Evolutionary conservation across 208 protist species (phyloP).

Genomic region (Blastocrithidia nonstop): DNA sequence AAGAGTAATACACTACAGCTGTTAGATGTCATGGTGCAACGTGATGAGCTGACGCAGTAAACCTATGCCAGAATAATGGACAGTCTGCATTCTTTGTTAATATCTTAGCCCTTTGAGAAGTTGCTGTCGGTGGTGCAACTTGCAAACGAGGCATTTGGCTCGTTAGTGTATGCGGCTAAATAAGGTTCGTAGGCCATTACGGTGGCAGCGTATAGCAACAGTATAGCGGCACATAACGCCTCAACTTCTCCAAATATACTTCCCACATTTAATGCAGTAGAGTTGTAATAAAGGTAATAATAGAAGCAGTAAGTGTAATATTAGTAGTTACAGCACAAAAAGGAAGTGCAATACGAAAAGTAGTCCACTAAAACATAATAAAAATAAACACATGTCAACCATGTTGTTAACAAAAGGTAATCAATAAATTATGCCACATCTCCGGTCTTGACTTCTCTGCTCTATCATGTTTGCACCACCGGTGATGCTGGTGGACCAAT

Average conservation of each 20-base stretch:
- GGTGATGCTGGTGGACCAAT: conserved; percentile 11
- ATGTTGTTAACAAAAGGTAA: too few species aligned
- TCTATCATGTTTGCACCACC: conserved; percentile 50
- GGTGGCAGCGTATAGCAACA: conserved; percentile 14
- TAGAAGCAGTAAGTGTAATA: too few species aligned
- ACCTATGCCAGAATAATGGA: conserved; percentile 65
- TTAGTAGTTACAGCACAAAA: too few species aligned
- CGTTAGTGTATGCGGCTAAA: conserved; percentile 10
- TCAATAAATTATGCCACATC: too few species aligned
- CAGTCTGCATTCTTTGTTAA: conserved; percentile 38
- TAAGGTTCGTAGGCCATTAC: conserved; percentile 23
- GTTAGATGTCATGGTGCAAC: conserved; percentile 49
- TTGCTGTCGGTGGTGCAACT: conserved; percentile 25
- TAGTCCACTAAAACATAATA: too few species aligned
- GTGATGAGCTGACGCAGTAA: conserved; percentile 32
- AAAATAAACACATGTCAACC: too few species aligned
- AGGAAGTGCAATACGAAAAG: too few species aligned
- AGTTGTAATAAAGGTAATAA: too few species aligned
- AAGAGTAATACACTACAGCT: conserved; percentile 55
- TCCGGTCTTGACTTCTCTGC: conserved; percentile 51
- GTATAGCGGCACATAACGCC: conserved; percentile 4
- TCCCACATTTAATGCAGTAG: too few species aligned
- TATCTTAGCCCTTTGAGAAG: conserved; percentile 26
- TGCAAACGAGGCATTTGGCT: conserved; percentile 37
- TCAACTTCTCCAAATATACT: too few species aligned